Conservation (phyloP, 345 rosid genomes). For the Ailanthus altissimus region DNA sequence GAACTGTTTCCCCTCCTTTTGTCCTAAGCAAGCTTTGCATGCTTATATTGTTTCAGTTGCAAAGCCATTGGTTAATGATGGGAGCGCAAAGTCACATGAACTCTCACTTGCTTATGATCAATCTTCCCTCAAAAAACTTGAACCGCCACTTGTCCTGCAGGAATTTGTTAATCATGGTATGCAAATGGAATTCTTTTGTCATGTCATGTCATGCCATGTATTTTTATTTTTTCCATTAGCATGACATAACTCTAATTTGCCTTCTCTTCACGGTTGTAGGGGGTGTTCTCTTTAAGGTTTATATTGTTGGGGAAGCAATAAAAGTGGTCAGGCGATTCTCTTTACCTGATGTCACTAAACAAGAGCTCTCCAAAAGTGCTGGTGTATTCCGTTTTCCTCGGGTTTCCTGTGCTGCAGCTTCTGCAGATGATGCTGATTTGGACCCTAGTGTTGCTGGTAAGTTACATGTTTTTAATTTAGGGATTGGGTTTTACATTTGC, state of each 20-base stretch:
- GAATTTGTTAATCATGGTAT: constrained; percentile 91
- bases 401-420: constrained; percentile 71
- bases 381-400: constrained; percentile 66
- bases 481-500: not conserved
- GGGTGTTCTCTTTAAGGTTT: constrained; percentile 77
- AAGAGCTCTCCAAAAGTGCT: constrained; percentile 49
- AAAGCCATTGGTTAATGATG: constrained; percentile 75
- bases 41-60: constrained; percentile 53
- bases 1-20: not conserved
- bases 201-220: not conserved
- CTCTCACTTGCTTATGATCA: constrained; percentile 73
- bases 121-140: constrained; percentile 62
- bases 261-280: constrained; percentile 42
- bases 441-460: constrained; percentile 64
- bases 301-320: constrained; percentile 81
- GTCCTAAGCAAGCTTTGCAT: constrained; percentile 7
- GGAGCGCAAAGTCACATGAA: constrained; percentile 81
- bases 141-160: constrained; percentile 85
- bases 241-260: not conserved
- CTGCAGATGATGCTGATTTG: constrained; percentile 69
- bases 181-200: constrained; percentile 6
- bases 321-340: constrained; percentile 83
- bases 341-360: constrained; percentile 73
- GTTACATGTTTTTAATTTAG: not conserved
- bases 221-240: constrained; percentile 7